Evolutionary conservation across 1,284 basidiomycete genomes (phyloP), one percentile per base, ranked within the genome.

Genomic region (Heliocybe sulcata): DNA sequence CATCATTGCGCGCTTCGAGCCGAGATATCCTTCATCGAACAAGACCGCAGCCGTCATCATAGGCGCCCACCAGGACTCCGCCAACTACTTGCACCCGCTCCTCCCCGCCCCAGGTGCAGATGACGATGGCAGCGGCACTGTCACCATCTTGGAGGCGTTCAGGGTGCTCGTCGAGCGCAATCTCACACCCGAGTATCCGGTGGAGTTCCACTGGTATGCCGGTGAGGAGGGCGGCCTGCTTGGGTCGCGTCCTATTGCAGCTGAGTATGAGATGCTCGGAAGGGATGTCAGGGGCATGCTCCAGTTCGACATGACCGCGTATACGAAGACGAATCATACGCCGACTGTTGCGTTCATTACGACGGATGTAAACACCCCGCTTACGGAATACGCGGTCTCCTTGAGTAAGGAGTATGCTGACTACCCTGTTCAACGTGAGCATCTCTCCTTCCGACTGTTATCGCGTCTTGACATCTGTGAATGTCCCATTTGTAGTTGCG

Each of bases 41-140:
- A 58, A 55, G 81, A 87, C 61, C 77, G 86, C 52, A 75, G 77
- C n/a, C 72, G 76, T 92, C 38, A 73, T 91, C 57, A 73, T 91
- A 61, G 85, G 87, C 29, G 93, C 94, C 35, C 96, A 99, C 69
- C 94, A 94, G 68, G 96, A 98, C 56, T 49, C 51, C 35, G 52
- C 35, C 38, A 51, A 51, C 26, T 51, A 51, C 50, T 12, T 10
- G 6, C 12, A 31, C 20, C 50, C 50, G 19, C 26, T 22, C 11
- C 19, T 25, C 29, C 25, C 20, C 50, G 50, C 50, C 26, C 50
- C 50, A 22, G 50, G 50, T 19, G 50, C 50, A 3, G 50, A 51
- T 27, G 50, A 51, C 29, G 50, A 51, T 20, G 50, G 50, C 31
- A 29, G 25, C 19, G 50, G 50, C 20, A 51, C 50, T 22, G 50